These are phyloP conservation scores for Pseudomonodictys pantanalensis DNA, from an alignment of 495 filamentous ascomycete species.

Conservation along the genomic window DNA sequence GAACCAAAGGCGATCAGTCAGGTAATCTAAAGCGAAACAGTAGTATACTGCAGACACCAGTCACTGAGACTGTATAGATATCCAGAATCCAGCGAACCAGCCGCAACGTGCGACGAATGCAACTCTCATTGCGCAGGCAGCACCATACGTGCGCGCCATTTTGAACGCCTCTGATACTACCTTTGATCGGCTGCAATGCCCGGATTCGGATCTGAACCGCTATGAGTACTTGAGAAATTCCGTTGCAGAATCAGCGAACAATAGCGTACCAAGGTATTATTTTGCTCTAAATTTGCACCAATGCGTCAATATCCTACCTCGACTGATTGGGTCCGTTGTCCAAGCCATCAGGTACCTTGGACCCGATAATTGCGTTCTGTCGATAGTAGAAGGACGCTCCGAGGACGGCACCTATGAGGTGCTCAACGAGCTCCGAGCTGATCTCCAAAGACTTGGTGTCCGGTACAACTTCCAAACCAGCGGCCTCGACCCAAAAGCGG, in stretches of 20 bases:
- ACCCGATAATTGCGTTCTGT: constrained; percentile 48
- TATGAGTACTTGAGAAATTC: constrained; percentile 31
- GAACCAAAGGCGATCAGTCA: too few relatives aligned
- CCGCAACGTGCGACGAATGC: too few relatives aligned
- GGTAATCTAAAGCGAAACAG: too few relatives aligned
- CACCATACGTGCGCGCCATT: constrained; percentile 38
- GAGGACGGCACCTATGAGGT: constrained; percentile 52
- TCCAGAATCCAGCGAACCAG: too few relatives aligned
- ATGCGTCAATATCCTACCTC: constrained; percentile 45
- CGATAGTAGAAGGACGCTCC: constrained; percentile 52
- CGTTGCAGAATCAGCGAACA: neutral
- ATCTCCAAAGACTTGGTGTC: constrained; percentile 39
- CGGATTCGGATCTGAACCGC: constrained; percentile 14
- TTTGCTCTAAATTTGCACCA: constrained; percentile 52
- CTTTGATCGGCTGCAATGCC: constrained; percentile 35
- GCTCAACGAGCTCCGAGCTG: constrained; percentile 37
- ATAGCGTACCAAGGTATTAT: constrained; percentile 41
- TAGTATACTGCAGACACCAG: too few relatives aligned
- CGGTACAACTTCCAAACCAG: constrained; percentile 43
- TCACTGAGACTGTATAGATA: too few relatives aligned
- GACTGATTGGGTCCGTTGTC: constrained; percentile 47
- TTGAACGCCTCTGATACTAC: constrained; percentile 32
- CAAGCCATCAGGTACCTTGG: constrained; percentile 50
- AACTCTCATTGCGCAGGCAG: constrained; percentile 12
- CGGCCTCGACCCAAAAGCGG: constrained; percentile 39